phyloP scores from a whole-genome alignment of 805 yeast species.

The Saccharomycopsis javanensis region DNA sequence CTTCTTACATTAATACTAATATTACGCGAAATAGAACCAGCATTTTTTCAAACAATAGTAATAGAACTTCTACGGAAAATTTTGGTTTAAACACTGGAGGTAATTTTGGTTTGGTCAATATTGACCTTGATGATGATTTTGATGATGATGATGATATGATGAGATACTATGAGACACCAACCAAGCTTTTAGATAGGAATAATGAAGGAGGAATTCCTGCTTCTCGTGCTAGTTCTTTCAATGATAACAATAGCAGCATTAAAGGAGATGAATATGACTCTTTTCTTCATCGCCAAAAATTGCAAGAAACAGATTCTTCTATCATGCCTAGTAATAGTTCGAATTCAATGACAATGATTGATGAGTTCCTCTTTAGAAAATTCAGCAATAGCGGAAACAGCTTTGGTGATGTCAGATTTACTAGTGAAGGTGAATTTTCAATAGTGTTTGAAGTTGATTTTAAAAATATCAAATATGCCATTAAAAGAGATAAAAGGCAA shows the following conservation, averaged over 20 bases:
- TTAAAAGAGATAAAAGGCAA: slow-evolving; percentile 62
- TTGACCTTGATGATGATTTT: neutral
- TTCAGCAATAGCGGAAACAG: slow-evolving; percentile 4
- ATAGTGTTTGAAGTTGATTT: slow-evolving; percentile 75
- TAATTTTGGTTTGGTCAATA: neutral
- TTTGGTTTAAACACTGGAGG: neutral
- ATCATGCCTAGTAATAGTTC: neutral
- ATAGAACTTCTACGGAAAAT: neutral
- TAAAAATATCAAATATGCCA: slow-evolving; percentile 59
- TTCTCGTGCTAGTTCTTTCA: neutral
- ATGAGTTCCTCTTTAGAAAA: slow-evolving; percentile 7
- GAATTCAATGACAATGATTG: slow-evolving; percentile 4
- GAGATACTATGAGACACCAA: slow-evolving; percentile 1
- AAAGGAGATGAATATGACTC: neutral
- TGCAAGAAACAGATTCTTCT: neutral
- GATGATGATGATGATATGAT: slow-evolving; percentile 1
- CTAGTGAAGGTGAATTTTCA: slow-evolving; percentile 88
- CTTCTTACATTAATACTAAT: neutral
- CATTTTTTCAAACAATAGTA: neutral
- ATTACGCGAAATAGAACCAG: neutral
- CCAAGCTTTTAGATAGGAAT: neutral
- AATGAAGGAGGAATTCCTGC: neutral
- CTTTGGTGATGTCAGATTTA: slow-evolving; percentile 36
- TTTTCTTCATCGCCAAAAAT: neutral
- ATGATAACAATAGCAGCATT: neutral